Evolutionary conservation across 2,329 filamentous ascomycete species (phyloP).

Genomic region (Sphaerulina musiva): DNA sequence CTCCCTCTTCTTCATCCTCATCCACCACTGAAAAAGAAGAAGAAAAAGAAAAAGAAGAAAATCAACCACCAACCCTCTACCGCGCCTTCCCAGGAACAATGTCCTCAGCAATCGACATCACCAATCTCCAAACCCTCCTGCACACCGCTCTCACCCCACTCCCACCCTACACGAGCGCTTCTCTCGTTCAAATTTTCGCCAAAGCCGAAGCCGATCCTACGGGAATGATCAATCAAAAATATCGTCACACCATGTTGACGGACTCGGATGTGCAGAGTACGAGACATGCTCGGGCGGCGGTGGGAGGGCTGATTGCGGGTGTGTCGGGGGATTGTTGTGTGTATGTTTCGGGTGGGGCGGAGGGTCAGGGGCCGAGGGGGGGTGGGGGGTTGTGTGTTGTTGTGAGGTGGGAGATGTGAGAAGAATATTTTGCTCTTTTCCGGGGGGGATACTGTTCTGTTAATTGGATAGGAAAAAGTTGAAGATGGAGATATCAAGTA

Average conservation of each 20-base stretch:
- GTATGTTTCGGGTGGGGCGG: constrained; percentile 9
- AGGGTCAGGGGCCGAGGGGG: constrained; percentile 5
- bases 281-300: constrained; percentile 10
- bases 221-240: constrained; percentile 1
- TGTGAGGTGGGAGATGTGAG: neutral
- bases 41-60: neutral
- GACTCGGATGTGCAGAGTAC: constrained; percentile 11
- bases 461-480: too few species aligned
- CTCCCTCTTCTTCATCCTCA: too few species aligned
- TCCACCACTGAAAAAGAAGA: too few species aligned
- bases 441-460: too few species aligned
- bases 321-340: constrained; percentile 9
- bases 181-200: constrained; percentile 4
- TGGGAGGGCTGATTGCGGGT: constrained; percentile 9
- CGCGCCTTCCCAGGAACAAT: neutral
- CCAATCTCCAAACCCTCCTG: neutral
- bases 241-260: constrained; percentile 12
- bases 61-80: neutral
- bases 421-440: neutral
- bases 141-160: neutral
- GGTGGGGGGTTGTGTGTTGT: constrained; percentile 2
- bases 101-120: neutral
- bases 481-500: too few species aligned
- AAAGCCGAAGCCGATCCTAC: constrained; percentile 13
- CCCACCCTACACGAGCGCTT: constrained; percentile 5